Percentiles rank a stretch among this genome's conserved stretches.
Conservation (phyloP, 371 early-diverging fungal species). For the Thermomucor indicae-seudaticae region DNA sequence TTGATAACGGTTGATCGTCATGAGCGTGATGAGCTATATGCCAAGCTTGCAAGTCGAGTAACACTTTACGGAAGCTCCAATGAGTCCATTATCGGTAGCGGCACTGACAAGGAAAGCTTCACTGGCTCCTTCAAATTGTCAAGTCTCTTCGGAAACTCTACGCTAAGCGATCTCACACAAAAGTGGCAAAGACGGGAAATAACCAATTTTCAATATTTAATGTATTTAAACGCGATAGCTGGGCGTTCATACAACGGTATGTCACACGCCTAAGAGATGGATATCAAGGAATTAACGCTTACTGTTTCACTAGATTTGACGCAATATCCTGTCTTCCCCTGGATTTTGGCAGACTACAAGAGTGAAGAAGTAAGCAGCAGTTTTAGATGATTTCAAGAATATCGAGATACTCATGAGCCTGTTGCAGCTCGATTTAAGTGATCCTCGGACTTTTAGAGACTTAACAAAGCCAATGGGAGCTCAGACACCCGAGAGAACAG, state of each 20-base stretch:
- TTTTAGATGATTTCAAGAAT: background rate
- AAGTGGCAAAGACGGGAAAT: slow-evolving; percentile 78
- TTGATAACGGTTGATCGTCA: slow-evolving; percentile 61
- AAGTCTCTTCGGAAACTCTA: slow-evolving; percentile 64
- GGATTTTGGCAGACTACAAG: slow-evolving; percentile 70
- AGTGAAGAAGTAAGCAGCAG: slow-evolving; percentile 42
- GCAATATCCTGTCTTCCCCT: slow-evolving; percentile 73
- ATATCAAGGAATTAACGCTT: background rate
- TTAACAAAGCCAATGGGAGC: slow-evolving; percentile 87
- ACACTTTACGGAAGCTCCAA: slow-evolving; percentile 32
- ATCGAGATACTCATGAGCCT: background rate
- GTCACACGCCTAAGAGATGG: too few species aligned
- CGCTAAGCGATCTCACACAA: slow-evolving; percentile 61
- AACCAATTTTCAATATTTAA: slow-evolving; percentile 84
- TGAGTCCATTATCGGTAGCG: slow-evolving; percentile 47
- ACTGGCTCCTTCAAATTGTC: slow-evolving; percentile 49
- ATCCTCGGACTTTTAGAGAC: slow-evolving; percentile 75
- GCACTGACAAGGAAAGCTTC: slow-evolving; percentile 24
- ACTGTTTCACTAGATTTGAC: slow-evolving; percentile 43
- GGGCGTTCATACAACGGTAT: slow-evolving; percentile 68
- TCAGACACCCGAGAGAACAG: slow-evolving; percentile 63
- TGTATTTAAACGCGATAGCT: slow-evolving; percentile 83
- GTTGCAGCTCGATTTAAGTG: slow-evolving; percentile 56
- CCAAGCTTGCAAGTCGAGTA: slow-evolving; percentile 58
- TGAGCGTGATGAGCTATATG: slow-evolving; percentile 69